Percentiles rank a stretch among this genome's conserved stretches.
phyloP scores from a whole-genome alignment of 2,329 filamentous ascomycete species.

The Fusarium stilboides region DNA sequence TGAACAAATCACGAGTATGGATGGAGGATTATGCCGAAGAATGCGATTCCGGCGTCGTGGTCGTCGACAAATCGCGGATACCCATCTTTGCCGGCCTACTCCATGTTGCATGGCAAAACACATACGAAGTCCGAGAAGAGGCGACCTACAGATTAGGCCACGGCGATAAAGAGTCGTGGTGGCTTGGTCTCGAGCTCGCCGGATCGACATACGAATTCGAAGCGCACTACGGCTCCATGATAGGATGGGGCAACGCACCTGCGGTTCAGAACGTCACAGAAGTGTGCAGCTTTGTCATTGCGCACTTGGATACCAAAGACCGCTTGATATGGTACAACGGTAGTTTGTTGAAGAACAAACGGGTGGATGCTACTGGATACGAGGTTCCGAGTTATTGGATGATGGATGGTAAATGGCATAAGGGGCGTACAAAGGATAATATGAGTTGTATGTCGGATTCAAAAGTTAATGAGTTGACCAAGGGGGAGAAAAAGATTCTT shows the following conservation, averaged over 20 bases:
- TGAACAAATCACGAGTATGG: slow-evolving; percentile 56
- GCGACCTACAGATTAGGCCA: slow-evolving; percentile 58
- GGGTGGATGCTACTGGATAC: slow-evolving; percentile 47
- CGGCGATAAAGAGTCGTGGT: slow-evolving; percentile 63
- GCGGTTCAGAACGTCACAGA: neutral
- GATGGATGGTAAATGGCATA: slow-evolving; percentile 56
- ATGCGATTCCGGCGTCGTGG: slow-evolving; percentile 59
- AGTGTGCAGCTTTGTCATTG: slow-evolving; percentile 59
- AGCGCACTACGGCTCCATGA: slow-evolving; percentile 57
- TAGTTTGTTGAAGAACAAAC: slow-evolving; percentile 58
- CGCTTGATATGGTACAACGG: slow-evolving; percentile 61
- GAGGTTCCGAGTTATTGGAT: slow-evolving; percentile 57
- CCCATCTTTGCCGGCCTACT: slow-evolving; percentile 57
- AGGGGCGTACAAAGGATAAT: slow-evolving; percentile 50
- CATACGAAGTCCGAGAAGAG: slow-evolving; percentile 55
- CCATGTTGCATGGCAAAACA: slow-evolving; percentile 62
- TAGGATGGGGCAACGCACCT: slow-evolving; percentile 52
- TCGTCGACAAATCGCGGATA: slow-evolving; percentile 57
- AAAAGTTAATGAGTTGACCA: slow-evolving; percentile 12
- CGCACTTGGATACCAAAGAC: slow-evolving; percentile 57
- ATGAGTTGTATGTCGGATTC: slow-evolving; percentile 56
- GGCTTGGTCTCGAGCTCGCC: slow-evolving; percentile 60
- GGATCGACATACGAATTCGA: slow-evolving; percentile 58
- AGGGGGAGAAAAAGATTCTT: slow-evolving; percentile 13
- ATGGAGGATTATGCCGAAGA: slow-evolving; percentile 59